Evolutionary conservation across 1,284 basidiomycete genomes (phyloP).

Genomic region (Tilletia horrida): DNA sequence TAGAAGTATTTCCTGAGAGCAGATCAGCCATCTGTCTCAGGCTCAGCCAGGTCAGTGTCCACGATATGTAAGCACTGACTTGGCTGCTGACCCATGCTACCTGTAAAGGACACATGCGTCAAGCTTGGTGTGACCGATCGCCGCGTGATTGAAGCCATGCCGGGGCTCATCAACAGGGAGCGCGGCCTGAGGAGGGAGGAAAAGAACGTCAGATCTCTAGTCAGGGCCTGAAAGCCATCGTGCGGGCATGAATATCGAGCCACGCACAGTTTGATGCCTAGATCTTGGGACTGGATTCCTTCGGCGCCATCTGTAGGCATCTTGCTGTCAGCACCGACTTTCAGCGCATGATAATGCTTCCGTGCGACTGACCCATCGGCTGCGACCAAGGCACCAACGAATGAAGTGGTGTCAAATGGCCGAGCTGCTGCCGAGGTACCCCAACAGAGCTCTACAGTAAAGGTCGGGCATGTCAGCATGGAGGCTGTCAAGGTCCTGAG

Average conservation of each 20-base stretch:
- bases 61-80: too few species aligned
- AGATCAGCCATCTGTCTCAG: too few species aligned
- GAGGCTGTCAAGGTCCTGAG: too few species aligned
- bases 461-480: neutral
- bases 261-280: too few species aligned
- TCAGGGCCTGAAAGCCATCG: too few species aligned
- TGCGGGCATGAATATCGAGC: too few species aligned
- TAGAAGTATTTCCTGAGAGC: too few species aligned
- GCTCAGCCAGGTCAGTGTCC: too few species aligned
- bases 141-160: neutral
- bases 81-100: too few species aligned
- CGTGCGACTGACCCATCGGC: neutral
- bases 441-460: neutral
- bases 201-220: too few species aligned
- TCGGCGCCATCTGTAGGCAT: neutral
- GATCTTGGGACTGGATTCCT: neutral
- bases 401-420: neutral
- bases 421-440: neutral
- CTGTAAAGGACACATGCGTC: too few species aligned
- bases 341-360: neutral
- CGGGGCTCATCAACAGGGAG: neutral
- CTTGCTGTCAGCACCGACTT: neutral
- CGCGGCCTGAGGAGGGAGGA: neutral
- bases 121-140: slow-evolving; percentile 1
- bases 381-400: slow-evolving; percentile 5